Evolutionary conservation across 352 stramenopile species (phyloP).

Genomic region (Phytophthora brassicae): DNA sequence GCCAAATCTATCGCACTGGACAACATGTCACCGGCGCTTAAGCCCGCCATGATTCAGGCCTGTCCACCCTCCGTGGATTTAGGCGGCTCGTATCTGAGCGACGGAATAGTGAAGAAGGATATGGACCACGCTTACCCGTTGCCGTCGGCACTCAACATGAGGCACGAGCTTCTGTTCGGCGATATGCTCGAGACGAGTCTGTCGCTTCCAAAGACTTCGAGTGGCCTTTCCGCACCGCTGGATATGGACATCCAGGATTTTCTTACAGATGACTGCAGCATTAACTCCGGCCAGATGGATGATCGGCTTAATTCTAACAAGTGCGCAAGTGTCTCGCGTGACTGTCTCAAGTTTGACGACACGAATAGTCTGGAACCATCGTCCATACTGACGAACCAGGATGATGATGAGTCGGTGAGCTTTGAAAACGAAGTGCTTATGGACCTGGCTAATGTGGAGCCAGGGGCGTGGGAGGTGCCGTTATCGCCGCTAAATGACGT

Average conservation of each 20-base stretch:
- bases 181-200: constrained; percentile 38
- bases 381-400: constrained; percentile 20
- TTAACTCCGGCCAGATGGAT: constrained; percentile 53
- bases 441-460: constrained; percentile 73
- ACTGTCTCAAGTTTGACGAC: constrained; percentile 71
- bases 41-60: constrained; percentile 58
- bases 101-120: constrained; percentile 41
- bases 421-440: constrained; percentile 76
- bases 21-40: constrained; percentile 85
- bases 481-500: constrained; percentile 81
- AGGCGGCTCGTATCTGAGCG: constrained; percentile 40
- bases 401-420: constrained; percentile 36
- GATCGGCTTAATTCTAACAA: constrained; percentile 52
- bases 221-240: constrained; percentile 30
- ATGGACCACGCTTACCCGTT: constrained; percentile 41
- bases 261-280: constrained; percentile 75
- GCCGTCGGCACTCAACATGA: constrained; percentile 44
- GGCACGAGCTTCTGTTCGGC: constrained; percentile 47
- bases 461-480: constrained; percentile 76
- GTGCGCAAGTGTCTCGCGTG: constrained; percentile 59
- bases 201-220: constrained; percentile 28
- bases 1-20: constrained; percentile 76
- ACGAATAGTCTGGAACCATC: constrained; percentile 23
- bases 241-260: constrained; percentile 84
- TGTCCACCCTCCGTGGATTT: constrained; percentile 66